phyloP scores from a whole-genome alignment of 2,329 filamentous ascomycete genomes.

The Dactylellina sp. region DNA sequence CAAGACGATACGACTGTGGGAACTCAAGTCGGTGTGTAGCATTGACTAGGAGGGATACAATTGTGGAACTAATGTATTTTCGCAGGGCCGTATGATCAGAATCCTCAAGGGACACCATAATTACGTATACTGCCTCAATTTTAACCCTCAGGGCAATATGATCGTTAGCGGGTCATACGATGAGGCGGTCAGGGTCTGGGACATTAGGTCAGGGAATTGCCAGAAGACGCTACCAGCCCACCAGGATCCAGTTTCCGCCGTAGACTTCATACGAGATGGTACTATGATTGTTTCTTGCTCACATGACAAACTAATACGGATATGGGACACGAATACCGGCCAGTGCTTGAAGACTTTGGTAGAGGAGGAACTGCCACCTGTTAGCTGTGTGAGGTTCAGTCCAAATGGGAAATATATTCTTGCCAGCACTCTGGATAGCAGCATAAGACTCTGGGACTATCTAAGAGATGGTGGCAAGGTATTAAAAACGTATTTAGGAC shows the following conservation, averaged over 20 bases:
- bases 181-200: conserved; percentile 97
- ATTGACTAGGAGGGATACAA: background rate
- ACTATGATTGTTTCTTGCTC: conserved; percentile 92
- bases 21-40: conserved; percentile 69
- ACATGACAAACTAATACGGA: conserved; percentile 88
- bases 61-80: background rate
- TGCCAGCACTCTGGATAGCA: conserved; percentile 90
- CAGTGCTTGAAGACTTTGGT: conserved; percentile 95
- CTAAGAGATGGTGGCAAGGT: conserved; percentile 78
- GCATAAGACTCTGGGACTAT: conserved; percentile 94
- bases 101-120: conserved; percentile 87
- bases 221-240: conserved; percentile 95
- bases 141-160: conserved; percentile 98
- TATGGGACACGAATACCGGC: conserved; percentile 95
- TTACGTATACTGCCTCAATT: conserved; percentile 92
- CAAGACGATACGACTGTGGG: conserved; percentile 95
- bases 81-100: conserved; percentile 59
- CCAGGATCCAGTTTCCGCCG: conserved; percentile 91
- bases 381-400: conserved; percentile 88
- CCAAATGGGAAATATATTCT: conserved; percentile 94
- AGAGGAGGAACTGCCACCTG: conserved; percentile 93
- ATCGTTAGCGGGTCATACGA: conserved; percentile 95
- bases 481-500: conserved; percentile 97
- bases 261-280: conserved; percentile 92
- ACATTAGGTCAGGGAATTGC: conserved; percentile 84